Conservation (phyloP, 129 eudicot species). For the Saussurea involucrata region DNA sequence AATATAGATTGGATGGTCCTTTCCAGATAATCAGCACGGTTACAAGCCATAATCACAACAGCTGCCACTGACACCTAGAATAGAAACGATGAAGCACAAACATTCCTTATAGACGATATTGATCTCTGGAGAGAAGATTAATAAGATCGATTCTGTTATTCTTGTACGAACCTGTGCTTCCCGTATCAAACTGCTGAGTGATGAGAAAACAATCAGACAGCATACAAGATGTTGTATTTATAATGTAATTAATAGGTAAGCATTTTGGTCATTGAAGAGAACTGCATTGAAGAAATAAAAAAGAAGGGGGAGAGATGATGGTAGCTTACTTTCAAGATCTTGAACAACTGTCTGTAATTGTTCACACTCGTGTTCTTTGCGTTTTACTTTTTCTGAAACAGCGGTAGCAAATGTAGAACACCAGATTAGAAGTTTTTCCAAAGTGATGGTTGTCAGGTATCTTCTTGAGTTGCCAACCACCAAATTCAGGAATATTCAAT, state of each 20-base stretch:
- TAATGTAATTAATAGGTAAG: no score
- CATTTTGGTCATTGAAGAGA: no score
- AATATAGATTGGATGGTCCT: slow-evolving; percentile 85
- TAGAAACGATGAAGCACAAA: no score
- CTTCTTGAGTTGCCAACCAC: not conserved
- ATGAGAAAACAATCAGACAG: slow-evolving; percentile 12
- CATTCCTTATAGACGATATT: not conserved
- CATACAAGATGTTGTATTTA: not conserved
- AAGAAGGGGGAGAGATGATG: not conserved
- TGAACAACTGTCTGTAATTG: slow-evolving; percentile 54
- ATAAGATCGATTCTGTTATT: not conserved
- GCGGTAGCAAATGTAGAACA: slow-evolving; percentile 8
- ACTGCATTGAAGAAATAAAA: not conserved
- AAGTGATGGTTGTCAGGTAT: not conserved
- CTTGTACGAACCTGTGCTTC: slow-evolving; percentile 50
- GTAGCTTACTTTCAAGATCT: slow-evolving; percentile 50
- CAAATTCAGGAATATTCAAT: not conserved
- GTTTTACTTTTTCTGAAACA: slow-evolving; percentile 57
- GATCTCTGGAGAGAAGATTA: not conserved
- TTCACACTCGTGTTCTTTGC: slow-evolving; percentile 42
- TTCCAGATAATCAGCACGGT: slow-evolving; percentile 96
- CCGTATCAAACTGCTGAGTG: slow-evolving; percentile 32
- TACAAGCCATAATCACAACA: slow-evolving; percentile 96
- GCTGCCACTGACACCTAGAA: slow-evolving; percentile 89
- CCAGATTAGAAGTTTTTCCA: not conserved